Base-by-base conservation (phyloP, 148 eudicot genomes). In the Diospyros kaki region DNA sequence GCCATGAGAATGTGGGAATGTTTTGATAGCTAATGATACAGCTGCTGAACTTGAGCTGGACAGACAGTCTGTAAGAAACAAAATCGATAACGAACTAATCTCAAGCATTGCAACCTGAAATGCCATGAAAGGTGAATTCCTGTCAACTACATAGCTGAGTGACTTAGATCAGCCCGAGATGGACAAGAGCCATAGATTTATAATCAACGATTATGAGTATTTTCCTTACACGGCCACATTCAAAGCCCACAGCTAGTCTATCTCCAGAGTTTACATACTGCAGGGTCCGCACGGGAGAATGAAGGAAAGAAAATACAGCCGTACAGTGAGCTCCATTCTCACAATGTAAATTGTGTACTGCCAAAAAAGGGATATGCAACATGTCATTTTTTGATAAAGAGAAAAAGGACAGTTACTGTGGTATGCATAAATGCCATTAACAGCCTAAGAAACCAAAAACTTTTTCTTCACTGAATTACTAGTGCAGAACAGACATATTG, bases 41-140 rank as follows among this genome's bases (percentile, higher is more conserved):
- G 88, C 75, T 28, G 88, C 79, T 53, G 95, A 89, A 83, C 72
- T 82, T 69, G 88, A 80, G 65, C 81, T 81, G 76, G 85, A 79
- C 64, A 73, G 72, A 79, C 81, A 66, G 76, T 96, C 90, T 50
- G 86, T 83, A 75, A 89, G 78, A 81, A 86, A 93, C 77, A 90
- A 70, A 81, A 93, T 90, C 45, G 93, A 83, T 60, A 71, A 75
- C 15, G 89, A 82, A 75, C 77, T 80, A 76, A 86, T 69, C 71
- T 91, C 90, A 76, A 96, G 78, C 88, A 96, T 77, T 15, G 87
- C 90, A 28, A 90, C 89, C 99, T 96, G 97, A 78, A 77, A 87
- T 72, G 64, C 41, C 75, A 68, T 6, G 73, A 58, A 72, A 69
- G 51, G 62, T 64, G 41, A 77, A 14, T 51, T 60, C 64, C 11